Base-by-base conservation (phyloP, 495 filamentous ascomycete species). In the Aspergillus nidulans region DNA sequence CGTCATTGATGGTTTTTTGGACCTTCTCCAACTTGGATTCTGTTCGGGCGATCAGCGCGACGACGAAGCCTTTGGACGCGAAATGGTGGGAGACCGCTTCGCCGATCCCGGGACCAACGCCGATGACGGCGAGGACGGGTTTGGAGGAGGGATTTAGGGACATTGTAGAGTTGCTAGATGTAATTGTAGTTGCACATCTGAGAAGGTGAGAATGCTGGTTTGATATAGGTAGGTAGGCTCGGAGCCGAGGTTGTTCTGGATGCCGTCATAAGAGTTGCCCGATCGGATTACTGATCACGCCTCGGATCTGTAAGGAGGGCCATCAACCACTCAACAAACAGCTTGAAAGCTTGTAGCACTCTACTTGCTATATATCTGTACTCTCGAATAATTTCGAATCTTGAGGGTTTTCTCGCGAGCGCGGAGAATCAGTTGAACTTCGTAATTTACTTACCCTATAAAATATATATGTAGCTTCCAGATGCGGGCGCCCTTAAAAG, bases 71-170 rank as follows among this genome's bases (percentile, higher is more conserved):
- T 49, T 63, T 63, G 10, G 46, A 12, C 10, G 61, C 52, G 62
- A 69, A 69, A 47, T 63, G 59, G 39, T 60, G 60, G 23, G 66
- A 63, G 16, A 69, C 66, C 8, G 66, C 64, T 57, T 66, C 66
- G 36, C 63, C 66, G 30, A 69, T 69, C 16, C 66, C 64, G 8
- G 66, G 66, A 26, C 66, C 66, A 16, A 65, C 66, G 26, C 66
- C 66, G 18, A 66, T 62, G 21, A 69, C 60, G 24, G 64, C 66
- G 38, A 69, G 57, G 30, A 69, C 66, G 38, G 61, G 58, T 23
- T 60, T 66, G 19, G 46, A 43, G 19, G 39, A 2, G 1, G 55
- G 53, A 20, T 69, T 69, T 21, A 36, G 8, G 1, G 46, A 49
- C 46, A 49, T 49, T 49, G 28, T 49, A 36, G 28, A n/a, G 3